Base-by-base conservation (phyloP, 371 early-diverging fungal species). In the Dinochytrium kinnereticum region DNA sequence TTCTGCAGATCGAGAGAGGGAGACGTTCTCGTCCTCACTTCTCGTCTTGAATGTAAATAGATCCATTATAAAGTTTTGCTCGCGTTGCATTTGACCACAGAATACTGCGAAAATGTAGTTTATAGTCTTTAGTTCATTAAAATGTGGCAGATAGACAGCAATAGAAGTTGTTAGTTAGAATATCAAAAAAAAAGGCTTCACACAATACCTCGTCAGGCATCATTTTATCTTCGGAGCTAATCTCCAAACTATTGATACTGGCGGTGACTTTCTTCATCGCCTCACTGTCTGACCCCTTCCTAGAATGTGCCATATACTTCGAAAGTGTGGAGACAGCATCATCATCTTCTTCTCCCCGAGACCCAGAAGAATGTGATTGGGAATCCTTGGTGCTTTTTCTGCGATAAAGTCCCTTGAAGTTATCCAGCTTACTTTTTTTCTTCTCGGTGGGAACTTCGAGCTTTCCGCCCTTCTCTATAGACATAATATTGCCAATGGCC, bases 61-160 rank as follows among this genome's bases (percentile, higher is more conserved):
- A 64, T 94, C 93, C 17, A 89, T 86, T 73, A 94, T 86, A 69
- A 92, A 93, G 80, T 96, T 96, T 77, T 95, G 93, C 75, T 95
- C 92, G 64, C 91, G 80, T 21, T 91, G 82, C 24, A 90, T 86
- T 70, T 85, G 83, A 7, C 86, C 80, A 59, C 86, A 80, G 55
- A 92, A 78, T 67, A 83, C 83, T n/a, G 84, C 77, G 71, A 90
- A 83, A 1, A 84, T 65, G 77, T 84, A 66, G 24, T 66, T 74
- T 2, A 86, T 40, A 7, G 82, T 82, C 55, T 53, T n/a, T n/a
- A n/a, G n/a, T n/a, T n/a, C n/a, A n/a, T n/a, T n/a, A n/a, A n/a
- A n/a, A n/a, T n/a, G n/a, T n/a, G n/a, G n/a, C n/a, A n/a, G 55
- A 79, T 82, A 68, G 31, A 68, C n/a, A 1, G n/a, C 30, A 7